A percentile compares a stretch with the other conserved stretches of the same genome.
Evolutionary conservation across 176 grass and related monocot genomes (phyloP).

Genomic region (Metroxylon sagu): DNA sequence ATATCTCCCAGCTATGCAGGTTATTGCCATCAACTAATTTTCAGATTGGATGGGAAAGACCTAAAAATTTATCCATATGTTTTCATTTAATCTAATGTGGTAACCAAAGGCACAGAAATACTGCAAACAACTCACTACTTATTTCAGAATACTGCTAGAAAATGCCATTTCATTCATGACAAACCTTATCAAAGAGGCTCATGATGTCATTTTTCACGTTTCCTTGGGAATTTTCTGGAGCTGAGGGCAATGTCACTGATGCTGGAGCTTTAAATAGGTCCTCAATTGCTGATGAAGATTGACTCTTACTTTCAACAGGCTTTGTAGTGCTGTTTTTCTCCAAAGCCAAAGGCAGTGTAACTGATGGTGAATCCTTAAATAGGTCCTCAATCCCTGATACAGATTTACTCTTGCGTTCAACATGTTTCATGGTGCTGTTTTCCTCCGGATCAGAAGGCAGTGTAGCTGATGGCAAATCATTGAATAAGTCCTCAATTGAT

Average conservation of each 20-base stretch:
- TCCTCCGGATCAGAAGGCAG: too few species aligned
- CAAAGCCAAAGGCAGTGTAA: too few species aligned
- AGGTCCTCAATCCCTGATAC: too few species aligned
- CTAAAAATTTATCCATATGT: too few species aligned
- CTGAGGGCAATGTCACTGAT: background rate
- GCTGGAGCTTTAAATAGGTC: slow-evolving; percentile 29
- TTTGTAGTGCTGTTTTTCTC: too few species aligned
- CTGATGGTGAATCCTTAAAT: too few species aligned
- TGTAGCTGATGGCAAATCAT: too few species aligned
- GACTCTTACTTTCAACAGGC: background rate
- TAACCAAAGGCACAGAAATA: background rate
- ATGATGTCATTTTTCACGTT: slow-evolving; percentile 37
- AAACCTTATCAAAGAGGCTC: slow-evolving; percentile 49
- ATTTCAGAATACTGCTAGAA: background rate
- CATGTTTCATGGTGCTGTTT: slow-evolving; percentile 9
- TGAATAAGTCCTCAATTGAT: too few species aligned
- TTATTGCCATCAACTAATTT: too few species aligned
- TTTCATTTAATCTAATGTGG: too few species aligned
- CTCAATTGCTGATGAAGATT: slow-evolving; percentile 17
- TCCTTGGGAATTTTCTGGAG: slow-evolving; percentile 12
- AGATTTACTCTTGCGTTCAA: slow-evolving; percentile 14
- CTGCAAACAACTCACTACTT: background rate
- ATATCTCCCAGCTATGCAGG: too few species aligned
- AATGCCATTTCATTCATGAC: background rate
- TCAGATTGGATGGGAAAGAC: too few species aligned